These are phyloP conservation scores for Cryptosporidium sp. DNA, from an alignment of 169 alveolate species.

Conservation along the genomic window DNA sequence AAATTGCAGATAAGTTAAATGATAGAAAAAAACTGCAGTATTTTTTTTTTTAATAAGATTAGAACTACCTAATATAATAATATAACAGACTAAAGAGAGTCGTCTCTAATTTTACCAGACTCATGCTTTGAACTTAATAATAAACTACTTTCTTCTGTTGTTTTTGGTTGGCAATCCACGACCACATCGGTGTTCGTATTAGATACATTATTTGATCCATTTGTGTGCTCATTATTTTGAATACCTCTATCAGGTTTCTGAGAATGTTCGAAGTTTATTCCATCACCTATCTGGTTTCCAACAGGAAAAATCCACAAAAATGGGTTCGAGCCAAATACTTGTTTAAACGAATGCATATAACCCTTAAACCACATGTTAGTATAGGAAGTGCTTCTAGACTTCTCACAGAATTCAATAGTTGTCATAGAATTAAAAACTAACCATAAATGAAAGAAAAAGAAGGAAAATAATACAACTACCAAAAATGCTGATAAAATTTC, in stretches of 20 bases:
- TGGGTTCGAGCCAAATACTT: conserved; percentile 81
- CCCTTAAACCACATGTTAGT: conserved; percentile 81
- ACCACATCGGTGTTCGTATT: conserved; percentile 10
- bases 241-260: neutral
- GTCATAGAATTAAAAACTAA: conserved; percentile 81
- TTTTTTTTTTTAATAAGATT: neutral
- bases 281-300: conserved; percentile 81
- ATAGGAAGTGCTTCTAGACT: conserved; percentile 78
- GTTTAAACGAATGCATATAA: conserved; percentile 73
- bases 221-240: neutral
- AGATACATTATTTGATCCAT: neutral
- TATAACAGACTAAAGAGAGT: neutral
- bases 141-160: conserved; percentile 40
- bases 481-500: conserved; percentile 85
- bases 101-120: neutral
- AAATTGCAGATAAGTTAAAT: conserved; percentile 12
- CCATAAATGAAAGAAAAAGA: conserved; percentile 86
- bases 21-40: neutral
- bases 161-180: conserved; percentile 41
- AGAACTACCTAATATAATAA: neutral
- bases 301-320: conserved; percentile 80
- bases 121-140: conserved; percentile 21
- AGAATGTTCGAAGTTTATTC: conserved; percentile 71
- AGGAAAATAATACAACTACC: conserved; percentile 81
- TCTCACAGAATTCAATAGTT: conserved; percentile 90